Evolutionary conservation across 2,329 filamentous ascomycete genomes (phyloP).

Genomic region (Alternaria conjuncta): DNA sequence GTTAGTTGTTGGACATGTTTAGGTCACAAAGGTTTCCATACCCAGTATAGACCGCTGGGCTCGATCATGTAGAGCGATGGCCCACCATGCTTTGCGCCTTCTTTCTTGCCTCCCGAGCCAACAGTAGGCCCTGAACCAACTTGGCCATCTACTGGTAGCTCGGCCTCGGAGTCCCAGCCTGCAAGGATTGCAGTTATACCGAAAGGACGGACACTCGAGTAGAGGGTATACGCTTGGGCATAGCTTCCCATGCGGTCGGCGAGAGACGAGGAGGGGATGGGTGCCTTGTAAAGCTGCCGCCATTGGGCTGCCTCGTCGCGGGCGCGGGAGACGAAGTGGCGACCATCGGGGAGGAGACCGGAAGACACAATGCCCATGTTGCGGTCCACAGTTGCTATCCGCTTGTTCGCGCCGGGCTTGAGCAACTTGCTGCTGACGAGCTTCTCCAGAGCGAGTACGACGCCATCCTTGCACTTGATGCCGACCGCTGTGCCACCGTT

Average conservation of each 20-base stretch:
- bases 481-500: slow-evolving; percentile 96
- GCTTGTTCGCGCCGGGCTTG: slow-evolving; percentile 94
- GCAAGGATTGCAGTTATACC: slow-evolving; percentile 94
- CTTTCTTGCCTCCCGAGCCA: slow-evolving; percentile 83
- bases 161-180: slow-evolving; percentile 89
- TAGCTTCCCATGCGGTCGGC: slow-evolving; percentile 94
- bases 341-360: slow-evolving; percentile 91
- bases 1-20: slow-evolving; percentile 1
- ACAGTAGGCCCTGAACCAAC: slow-evolving; percentile 80
- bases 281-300: slow-evolving; percentile 92
- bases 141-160: slow-evolving; percentile 85
- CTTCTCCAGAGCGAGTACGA: slow-evolving; percentile 96
- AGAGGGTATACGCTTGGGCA: slow-evolving; percentile 96
- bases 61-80: slow-evolving; percentile 99
- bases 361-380: slow-evolving; percentile 94
- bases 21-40: slow-evolving; percentile 42
- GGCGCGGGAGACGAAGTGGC: slow-evolving; percentile 92
- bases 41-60: slow-evolving; percentile 95
- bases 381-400: slow-evolving; percentile 92
- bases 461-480: slow-evolving; percentile 95
- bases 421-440: slow-evolving; percentile 93
- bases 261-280: slow-evolving; percentile 86
- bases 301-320: slow-evolving; percentile 91
- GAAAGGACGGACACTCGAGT: slow-evolving; percentile 95
- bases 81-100: slow-evolving; percentile 78